Evolutionary conservation across 495 filamentous ascomycete genomes (phyloP).

Genomic region (Bryoglossum gracile): DNA sequence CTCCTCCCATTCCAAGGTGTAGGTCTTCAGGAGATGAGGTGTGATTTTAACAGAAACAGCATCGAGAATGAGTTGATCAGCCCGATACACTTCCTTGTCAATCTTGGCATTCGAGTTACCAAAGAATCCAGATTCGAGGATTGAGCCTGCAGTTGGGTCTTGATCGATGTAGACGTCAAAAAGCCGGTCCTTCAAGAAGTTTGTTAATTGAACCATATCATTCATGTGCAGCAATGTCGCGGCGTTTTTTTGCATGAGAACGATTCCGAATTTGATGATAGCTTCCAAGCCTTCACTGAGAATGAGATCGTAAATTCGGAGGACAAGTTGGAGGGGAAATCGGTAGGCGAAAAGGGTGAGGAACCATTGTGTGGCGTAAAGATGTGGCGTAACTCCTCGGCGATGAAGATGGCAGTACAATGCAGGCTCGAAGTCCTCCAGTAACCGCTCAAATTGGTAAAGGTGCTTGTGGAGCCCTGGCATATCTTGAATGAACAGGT

Average conservation of each 20-base stretch:
- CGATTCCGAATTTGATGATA: constrained; percentile 88
- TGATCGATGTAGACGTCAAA: constrained; percentile 98
- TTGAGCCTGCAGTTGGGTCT: constrained; percentile 73
- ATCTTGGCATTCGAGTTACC: constrained; percentile 73
- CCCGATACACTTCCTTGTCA: constrained; percentile 93
- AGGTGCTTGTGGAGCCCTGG: constrained; percentile 87
- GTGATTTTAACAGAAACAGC: constrained; percentile 86
- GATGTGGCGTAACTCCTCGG: constrained; percentile 76
- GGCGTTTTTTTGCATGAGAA: constrained; percentile 91
- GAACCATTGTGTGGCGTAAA: constrained; percentile 99
- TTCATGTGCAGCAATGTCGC: constrained; percentile 72
- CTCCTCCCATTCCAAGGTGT: constrained; percentile 88
- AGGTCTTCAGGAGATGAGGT: constrained; percentile 66
- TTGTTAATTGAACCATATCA: constrained; percentile 81
- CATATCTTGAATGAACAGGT: constrained; percentile 95
- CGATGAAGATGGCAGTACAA: constrained; percentile 92
- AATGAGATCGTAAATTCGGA: constrained; percentile 95
- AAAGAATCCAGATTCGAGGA: constrained; percentile 96
- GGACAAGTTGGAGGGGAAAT: constrained; percentile 90
- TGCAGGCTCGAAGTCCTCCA: constrained; percentile 91
- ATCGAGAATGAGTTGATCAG: constrained; percentile 87
- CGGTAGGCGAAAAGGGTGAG: constrained; percentile 98
- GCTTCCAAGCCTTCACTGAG: constrained; percentile 89
- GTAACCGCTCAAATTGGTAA: constrained; percentile 88
- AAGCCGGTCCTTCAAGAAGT: constrained; percentile 83